These are phyloP conservation scores for Neobulgaria alba DNA, from an alignment of 2,329 filamentous ascomycete species.

Conservation along the genomic window DNA sequence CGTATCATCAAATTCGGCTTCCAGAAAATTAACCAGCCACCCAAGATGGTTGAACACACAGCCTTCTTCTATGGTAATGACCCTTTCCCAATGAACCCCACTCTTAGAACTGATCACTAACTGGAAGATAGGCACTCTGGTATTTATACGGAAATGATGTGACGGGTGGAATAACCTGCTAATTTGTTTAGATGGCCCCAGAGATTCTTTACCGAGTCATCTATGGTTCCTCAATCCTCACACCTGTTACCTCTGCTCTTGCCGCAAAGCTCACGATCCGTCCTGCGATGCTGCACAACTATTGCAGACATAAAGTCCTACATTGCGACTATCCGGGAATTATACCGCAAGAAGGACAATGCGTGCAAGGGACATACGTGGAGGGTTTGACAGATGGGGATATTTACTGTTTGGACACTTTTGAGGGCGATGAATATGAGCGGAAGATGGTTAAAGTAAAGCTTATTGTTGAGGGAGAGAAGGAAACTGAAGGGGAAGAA, in stretches of 20 bases:
- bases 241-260: slow-evolving; percentile 24
- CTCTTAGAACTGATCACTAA: background rate
- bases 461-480: slow-evolving; percentile 23
- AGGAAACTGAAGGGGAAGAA: slow-evolving; percentile 9
- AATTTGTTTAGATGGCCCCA: slow-evolving; percentile 57
- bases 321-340: slow-evolving; percentile 76
- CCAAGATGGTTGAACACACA: slow-evolving; percentile 13
- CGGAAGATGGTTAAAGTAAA: slow-evolving; percentile 47
- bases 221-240: slow-evolving; percentile 41
- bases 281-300: slow-evolving; percentile 67
- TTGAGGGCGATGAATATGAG: slow-evolving; percentile 71
- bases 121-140: slow-evolving; percentile 14
- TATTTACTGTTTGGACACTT: slow-evolving; percentile 65
- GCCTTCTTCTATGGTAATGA: slow-evolving; percentile 21
- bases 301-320: slow-evolving; percentile 62
- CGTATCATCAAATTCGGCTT: background rate
- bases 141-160: slow-evolving; percentile 3
- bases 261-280: slow-evolving; percentile 47
- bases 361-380: slow-evolving; percentile 68
- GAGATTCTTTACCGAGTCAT: slow-evolving; percentile 81
- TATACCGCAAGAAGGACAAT: slow-evolving; percentile 43
- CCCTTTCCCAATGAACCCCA: background rate
- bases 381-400: slow-evolving; percentile 72
- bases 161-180: background rate
- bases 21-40: background rate